phyloP scores from a whole-genome alignment of 106 monocot genomes.

The Acorus calamus region DNA sequence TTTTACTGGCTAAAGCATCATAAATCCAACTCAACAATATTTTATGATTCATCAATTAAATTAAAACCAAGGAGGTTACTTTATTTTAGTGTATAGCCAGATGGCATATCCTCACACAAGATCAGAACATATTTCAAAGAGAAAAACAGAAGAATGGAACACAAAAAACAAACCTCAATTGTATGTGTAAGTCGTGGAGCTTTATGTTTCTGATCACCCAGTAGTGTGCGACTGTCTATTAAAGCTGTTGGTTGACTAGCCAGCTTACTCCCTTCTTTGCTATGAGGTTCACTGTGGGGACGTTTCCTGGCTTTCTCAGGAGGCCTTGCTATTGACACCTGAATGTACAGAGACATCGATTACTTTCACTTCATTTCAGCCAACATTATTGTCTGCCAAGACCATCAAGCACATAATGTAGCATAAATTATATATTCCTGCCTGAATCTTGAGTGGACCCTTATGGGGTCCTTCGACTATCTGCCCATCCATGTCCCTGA shows the following conservation, averaged over 20 bases:
- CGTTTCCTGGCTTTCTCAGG: conserved; percentile 25
- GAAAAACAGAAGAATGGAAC: background rate
- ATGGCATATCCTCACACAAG: too few species aligned
- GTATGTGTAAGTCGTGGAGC: conserved; percentile 12
- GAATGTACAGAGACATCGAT: background rate
- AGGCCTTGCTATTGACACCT: conserved; percentile 33
- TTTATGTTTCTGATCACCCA: conserved; percentile 17
- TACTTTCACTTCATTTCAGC: too few species aligned
- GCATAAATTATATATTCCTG: background rate
- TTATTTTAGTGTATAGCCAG: too few species aligned
- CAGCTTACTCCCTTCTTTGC: background rate
- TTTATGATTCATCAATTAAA: too few species aligned
- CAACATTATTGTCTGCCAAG: too few species aligned
- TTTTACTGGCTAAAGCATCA: too few species aligned
- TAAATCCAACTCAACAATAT: too few species aligned
- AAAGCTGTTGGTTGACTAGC: conserved; percentile 4
- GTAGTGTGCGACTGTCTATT: background rate
- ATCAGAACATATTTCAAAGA: background rate
- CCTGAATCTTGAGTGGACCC: conserved; percentile 40
- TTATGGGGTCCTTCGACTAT: conserved; percentile 22
- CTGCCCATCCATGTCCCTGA: conserved; percentile 32
- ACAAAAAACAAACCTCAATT: background rate
- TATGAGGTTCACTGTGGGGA: conserved; percentile 15
- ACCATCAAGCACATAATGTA: background rate
- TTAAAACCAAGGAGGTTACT: too few species aligned